phyloP scores from a whole-genome alignment of 208 protist genomes.

The Trypanosoma mega region DNA sequence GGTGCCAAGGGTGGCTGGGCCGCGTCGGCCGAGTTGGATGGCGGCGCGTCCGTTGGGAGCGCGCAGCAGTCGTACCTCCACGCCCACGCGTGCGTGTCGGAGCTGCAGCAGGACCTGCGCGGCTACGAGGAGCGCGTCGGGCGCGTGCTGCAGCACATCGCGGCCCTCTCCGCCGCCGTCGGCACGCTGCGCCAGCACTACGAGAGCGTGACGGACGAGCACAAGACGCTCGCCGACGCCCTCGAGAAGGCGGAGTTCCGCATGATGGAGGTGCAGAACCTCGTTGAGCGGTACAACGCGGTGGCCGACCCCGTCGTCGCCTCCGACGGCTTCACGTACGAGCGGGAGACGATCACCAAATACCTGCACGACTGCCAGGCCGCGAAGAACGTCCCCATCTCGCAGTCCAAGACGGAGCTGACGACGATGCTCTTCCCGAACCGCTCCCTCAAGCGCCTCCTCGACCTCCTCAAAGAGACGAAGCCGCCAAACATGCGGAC shows the following conservation, averaged over 20 bases:
- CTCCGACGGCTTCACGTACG: slow-evolving; percentile 91
- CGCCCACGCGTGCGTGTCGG: slow-evolving; percentile 33
- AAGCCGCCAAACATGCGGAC: slow-evolving; percentile 18
- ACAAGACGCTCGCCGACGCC: slow-evolving; percentile 41
- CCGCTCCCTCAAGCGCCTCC: slow-evolving; percentile 70
- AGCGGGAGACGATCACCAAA: slow-evolving; percentile 74
- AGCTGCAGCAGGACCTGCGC: slow-evolving; percentile 40
- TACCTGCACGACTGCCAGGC: slow-evolving; percentile 66
- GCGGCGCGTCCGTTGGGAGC: slow-evolving; percentile 30
- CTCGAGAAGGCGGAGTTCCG: slow-evolving; percentile 48
- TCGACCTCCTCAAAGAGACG: slow-evolving; percentile 61
- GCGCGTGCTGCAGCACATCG: slow-evolving; percentile 43
- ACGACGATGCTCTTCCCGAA: slow-evolving; percentile 78
- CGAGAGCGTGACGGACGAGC: slow-evolving; percentile 56
- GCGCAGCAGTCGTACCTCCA: slow-evolving; percentile 43
- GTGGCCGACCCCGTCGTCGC: slow-evolving; percentile 89
- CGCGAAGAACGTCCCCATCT: slow-evolving; percentile 52
- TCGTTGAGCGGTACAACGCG: slow-evolving; percentile 65
- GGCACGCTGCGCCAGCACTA: slow-evolving; percentile 59
- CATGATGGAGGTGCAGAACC: slow-evolving; percentile 45
- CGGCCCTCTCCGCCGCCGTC: slow-evolving; percentile 36
- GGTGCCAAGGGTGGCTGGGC: neutral
- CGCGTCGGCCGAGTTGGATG: slow-evolving; percentile 25
- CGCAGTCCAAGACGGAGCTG: slow-evolving; percentile 61
- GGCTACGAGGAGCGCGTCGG: slow-evolving; percentile 46